These are phyloP conservation scores for Pecoramyces ruminantium DNA, from an alignment of 192 early-diverging fungal genomes.

Conservation along the genomic window DNA sequence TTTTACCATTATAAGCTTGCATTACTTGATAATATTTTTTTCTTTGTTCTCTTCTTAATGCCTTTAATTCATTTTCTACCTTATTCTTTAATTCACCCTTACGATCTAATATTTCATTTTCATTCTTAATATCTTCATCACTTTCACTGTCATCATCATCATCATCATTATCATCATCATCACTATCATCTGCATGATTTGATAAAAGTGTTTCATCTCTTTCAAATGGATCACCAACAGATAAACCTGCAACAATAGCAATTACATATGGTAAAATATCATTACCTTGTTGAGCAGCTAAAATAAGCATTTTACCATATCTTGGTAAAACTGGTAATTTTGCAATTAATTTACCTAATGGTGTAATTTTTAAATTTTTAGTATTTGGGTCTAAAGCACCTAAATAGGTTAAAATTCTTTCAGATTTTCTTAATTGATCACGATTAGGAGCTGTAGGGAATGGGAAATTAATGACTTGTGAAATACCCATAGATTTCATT, in stretches of 20 bases:
- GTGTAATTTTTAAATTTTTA: constrained; percentile 51
- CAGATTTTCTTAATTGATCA: constrained; percentile 54
- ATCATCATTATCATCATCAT: constrained; percentile 6
- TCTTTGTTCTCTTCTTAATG: constrained; percentile 29
- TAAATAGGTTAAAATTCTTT: constrained; percentile 19
- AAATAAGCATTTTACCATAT: constrained; percentile 77
- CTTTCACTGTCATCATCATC: constrained; percentile 27
- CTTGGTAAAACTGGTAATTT: constrained; percentile 83
- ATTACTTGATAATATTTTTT: constrained; percentile 49
- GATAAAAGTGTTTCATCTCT: constrained; percentile 44
- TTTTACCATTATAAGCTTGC: constrained; percentile 50
- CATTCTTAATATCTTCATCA: constrained; percentile 22
- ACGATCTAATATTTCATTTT: constrained; percentile 5
- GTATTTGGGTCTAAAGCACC: constrained; percentile 1
- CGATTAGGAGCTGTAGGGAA: constrained; percentile 86
- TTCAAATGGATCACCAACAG: constrained; percentile 87
- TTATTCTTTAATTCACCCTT: constrained; percentile 27
- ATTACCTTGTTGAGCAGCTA: constrained; percentile 66
- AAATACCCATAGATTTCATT: constrained; percentile 96
- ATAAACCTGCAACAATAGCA: constrained; percentile 76
- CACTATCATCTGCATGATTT: constrained; percentile 23
- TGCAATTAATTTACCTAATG: constrained; percentile 71
- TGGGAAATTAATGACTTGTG: constrained; percentile 87
- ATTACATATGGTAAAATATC: constrained; percentile 62
- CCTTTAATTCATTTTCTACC: constrained; percentile 37